phyloP scores from a whole-genome alignment of 495 filamentous ascomycete genomes.

The Aspergillus wentii region DNA sequence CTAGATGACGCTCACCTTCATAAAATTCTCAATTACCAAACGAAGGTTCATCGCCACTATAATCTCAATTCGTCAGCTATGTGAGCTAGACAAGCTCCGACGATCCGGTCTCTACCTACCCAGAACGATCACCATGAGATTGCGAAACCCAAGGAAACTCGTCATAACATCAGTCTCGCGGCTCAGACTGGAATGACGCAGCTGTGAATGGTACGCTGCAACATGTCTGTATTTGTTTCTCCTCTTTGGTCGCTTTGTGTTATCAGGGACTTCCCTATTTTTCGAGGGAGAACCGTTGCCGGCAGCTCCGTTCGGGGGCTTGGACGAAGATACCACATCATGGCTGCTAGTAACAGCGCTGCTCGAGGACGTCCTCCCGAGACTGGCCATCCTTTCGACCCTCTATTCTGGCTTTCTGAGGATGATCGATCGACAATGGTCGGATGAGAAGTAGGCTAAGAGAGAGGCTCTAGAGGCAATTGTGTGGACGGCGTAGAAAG shows the following conservation, averaged over 20 bases:
- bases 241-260: conserved; percentile 7
- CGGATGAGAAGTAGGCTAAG: too few species aligned
- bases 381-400: too few species aligned
- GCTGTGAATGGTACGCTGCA: conserved; percentile 71
- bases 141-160: conserved; percentile 89
- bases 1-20: conserved; percentile 71
- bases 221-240: conserved; percentile 78
- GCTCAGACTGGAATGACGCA: conserved; percentile 75
- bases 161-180: conserved; percentile 68
- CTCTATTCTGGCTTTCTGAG: too few species aligned
- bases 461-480: conserved; percentile 4
- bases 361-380: too few species aligned
- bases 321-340: background rate
- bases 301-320: conserved; percentile 3
- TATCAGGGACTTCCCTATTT: background rate
- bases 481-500: conserved; percentile 12
- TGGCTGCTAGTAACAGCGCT: background rate
- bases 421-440: too few species aligned
- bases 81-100: background rate
- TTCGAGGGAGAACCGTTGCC: conserved; percentile 5
- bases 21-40: conserved; percentile 92
- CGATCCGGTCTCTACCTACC: conserved; percentile 41
- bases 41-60: conserved; percentile 87
- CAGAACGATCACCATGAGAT: conserved; percentile 91
- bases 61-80: background rate